Percentiles rank a stretch among this genome's conserved stretches.
phyloP scores from a whole-genome alignment of 805 yeast genomes.

The Starmerella scarabaei region DNA sequence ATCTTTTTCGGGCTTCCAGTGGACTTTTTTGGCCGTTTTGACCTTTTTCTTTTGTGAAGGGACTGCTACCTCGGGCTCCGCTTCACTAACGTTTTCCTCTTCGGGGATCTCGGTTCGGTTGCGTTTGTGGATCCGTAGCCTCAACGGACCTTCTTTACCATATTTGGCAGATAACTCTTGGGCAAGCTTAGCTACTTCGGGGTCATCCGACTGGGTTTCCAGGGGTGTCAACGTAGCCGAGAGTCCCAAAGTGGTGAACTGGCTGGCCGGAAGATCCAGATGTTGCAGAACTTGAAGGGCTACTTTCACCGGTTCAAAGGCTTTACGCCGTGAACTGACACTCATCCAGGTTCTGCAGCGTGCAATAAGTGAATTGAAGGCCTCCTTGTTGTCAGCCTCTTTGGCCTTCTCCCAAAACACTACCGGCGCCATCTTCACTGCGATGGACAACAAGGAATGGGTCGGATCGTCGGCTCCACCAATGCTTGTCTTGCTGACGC shows the following conservation, averaged over 20 bases:
- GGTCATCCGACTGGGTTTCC: background rate
- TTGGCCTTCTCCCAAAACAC: slow-evolving; percentile 3
- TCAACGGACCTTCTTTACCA: slow-evolving; percentile 7
- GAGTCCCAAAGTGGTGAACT: slow-evolving; percentile 7
- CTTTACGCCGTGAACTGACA: slow-evolving; percentile 8
- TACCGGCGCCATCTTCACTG: slow-evolving; percentile 6
- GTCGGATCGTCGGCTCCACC: slow-evolving; percentile 16
- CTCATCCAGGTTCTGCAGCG: slow-evolving; percentile 20
- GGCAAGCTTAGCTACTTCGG: background rate
- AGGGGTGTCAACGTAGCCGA: background rate
- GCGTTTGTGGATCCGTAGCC: slow-evolving; percentile 13
- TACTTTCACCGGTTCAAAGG: slow-evolving; percentile 1
- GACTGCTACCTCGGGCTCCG: too few relatives aligned
- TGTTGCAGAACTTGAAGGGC: slow-evolving; percentile 10
- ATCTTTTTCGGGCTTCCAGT: slow-evolving; percentile 25
- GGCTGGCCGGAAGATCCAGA: slow-evolving; percentile 8
- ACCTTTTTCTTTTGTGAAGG: slow-evolving; percentile 16
- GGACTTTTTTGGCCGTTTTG: slow-evolving; percentile 20
- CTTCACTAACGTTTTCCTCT: background rate
- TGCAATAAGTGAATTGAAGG: slow-evolving; percentile 6
- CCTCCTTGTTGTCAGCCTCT: background rate
- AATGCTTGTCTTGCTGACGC: slow-evolving; percentile 12
- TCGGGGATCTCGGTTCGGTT: slow-evolving; percentile 3
- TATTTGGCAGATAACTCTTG: slow-evolving; percentile 1
- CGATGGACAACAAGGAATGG: slow-evolving; percentile 6